Evolutionary conservation across 352 stramenopile species (phyloP).

Genomic region (Globisporangium camurandrum): DNA sequence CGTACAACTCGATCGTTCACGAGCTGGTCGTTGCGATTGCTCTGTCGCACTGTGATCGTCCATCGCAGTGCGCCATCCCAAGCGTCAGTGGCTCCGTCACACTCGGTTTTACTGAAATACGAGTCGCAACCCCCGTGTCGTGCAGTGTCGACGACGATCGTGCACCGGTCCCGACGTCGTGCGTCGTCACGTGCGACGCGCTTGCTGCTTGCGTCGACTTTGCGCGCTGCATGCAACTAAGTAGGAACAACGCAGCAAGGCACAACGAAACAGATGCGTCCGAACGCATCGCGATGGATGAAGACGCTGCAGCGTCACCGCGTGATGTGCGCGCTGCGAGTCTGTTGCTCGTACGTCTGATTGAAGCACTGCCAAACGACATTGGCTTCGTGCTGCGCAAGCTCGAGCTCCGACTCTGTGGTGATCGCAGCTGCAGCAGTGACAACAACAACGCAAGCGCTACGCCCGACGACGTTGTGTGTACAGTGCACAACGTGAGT

Average conservation of each 20-base stretch:
- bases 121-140: slow-evolving; percentile 18
- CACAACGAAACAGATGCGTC: no score
- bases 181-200: slow-evolving; percentile 1
- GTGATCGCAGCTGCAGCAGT: neutral
- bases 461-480: neutral
- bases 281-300: neutral
- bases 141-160: slow-evolving; percentile 7
- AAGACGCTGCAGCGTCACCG: neutral
- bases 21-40: slow-evolving; percentile 16
- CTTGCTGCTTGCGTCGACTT: neutral
- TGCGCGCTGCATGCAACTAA: neutral
- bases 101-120: slow-evolving; percentile 22
- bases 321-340: neutral
- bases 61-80: neutral
- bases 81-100: slow-evolving; percentile 4
- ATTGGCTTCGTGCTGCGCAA: slow-evolving; percentile 4
- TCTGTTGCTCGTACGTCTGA: slow-evolving; percentile 8
- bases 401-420: slow-evolving; percentile 7
- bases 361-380: slow-evolving; percentile 6
- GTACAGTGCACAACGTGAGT: slow-evolving; percentile 1
- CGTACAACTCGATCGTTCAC: slow-evolving; percentile 13
- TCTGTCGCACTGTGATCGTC: slow-evolving; percentile 8
- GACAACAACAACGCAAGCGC: neutral
- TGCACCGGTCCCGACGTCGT: slow-evolving; percentile 14
- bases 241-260: neutral